Evolutionary conservation across 1,284 basidiomycete species (phyloP), one percentile per base, ranked within the genome.

Genomic region (Pterulicium gracile): DNA sequence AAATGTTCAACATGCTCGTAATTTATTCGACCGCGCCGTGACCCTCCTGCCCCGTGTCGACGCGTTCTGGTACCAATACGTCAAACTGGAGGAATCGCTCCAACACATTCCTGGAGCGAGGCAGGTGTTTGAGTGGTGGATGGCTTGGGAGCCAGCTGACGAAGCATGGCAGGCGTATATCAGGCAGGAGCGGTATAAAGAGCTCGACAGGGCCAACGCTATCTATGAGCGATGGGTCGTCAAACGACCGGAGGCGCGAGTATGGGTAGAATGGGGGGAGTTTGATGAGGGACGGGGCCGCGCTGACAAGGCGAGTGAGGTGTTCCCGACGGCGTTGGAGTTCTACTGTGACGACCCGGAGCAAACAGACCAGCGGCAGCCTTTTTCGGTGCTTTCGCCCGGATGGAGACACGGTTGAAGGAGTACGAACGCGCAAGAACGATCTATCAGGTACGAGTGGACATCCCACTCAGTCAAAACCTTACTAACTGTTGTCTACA

Each of bases 61-160:
- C 58, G 81, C 91, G 58, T 71, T 95, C 3, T 97, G 94, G 95
- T 97, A 97, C 76, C 97, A 97, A 66, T 98, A 97, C 53, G 95
- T 98, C 46, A 97, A 97, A 66, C 79, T 98, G 47, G 95, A 99
- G 62, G 96, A 99, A 63, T 77, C 98, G 2, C 76, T 99, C 12
- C 88, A 95, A 58, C 98, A 99, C 59, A 81, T 98, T 24, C 78
- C 90, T 1, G 95, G 95, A 21, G 93, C 94, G 1, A 81, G 95
- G 7, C 94, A 98, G 61, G 89, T 98, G 48, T 98, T 98, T 57
- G 96, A 99, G 65, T 77, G 95, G 42, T 98, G 95, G 95, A 96
- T 98, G 92, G 77, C 87, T 53, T 98, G 96, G 96, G 93, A 98
- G 62, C 96, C 96, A 0, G 92, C 98, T 58, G 96, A 98, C 76